Percentiles rank a stretch among this genome's conserved stretches.
Conservation (phyloP, 2,329 filamentous ascomycete genomes). For the Metarhizium humberi region DNA sequence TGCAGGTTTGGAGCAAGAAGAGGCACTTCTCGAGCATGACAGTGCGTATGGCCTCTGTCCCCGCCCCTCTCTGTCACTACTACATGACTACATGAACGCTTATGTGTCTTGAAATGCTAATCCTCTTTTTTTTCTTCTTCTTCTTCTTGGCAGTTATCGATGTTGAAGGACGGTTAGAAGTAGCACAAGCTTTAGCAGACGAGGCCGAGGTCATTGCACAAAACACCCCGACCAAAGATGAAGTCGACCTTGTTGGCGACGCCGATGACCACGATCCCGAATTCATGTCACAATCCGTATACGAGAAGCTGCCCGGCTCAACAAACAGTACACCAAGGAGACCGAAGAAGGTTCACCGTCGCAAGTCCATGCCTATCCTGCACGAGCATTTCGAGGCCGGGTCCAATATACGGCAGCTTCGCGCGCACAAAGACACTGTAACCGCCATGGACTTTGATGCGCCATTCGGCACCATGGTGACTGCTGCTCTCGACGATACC, state of each 20-base stretch:
- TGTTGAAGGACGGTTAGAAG: conserved; percentile 51
- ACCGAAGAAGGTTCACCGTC: conserved; percentile 46
- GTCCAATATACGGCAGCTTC: conserved; percentile 77
- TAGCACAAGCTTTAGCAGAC: conserved; percentile 48
- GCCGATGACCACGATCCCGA: conserved; percentile 38
- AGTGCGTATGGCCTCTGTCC: conserved; percentile 39
- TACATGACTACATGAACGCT: background rate
- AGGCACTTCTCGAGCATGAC: conserved; percentile 82
- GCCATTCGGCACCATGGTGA: conserved; percentile 94
- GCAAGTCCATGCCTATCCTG: conserved; percentile 85
- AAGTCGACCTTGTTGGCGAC: conserved; percentile 43
- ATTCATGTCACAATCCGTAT: conserved; percentile 98
- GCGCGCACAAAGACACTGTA: conserved; percentile 79
- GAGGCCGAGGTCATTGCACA: conserved; percentile 48
- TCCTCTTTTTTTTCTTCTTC: background rate
- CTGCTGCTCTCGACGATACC: conserved; percentile 84
- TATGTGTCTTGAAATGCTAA: background rate
- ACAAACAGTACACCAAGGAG: conserved; percentile 37
- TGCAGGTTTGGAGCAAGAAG: conserved; percentile 80
- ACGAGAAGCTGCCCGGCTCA: conserved; percentile 72
- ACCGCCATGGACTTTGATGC: conserved; percentile 92
- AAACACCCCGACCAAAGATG: conserved; percentile 41
- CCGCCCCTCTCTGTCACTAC: background rate
- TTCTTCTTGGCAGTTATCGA: conserved; percentile 42
- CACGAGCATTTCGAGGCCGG: conserved; percentile 94